Conservation (phyloP, 345 rosid species). For the Syzygium oleosum region DNA sequence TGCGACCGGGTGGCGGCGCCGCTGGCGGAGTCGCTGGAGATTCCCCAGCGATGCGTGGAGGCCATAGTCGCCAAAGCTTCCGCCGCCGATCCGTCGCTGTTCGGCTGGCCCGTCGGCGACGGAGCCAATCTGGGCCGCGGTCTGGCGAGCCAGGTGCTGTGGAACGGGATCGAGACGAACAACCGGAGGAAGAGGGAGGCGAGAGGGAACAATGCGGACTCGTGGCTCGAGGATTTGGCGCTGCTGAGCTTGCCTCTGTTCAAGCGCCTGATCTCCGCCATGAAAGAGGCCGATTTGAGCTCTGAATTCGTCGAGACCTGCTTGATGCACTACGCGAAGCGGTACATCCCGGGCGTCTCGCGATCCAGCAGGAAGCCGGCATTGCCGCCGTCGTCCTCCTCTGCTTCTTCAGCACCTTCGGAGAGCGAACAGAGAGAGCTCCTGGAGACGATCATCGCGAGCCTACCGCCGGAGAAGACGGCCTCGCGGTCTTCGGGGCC, state of each 20-base stretch:
- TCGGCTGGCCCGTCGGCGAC: conserved; percentile 91
- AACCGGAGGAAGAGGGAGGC: conserved; percentile 22
- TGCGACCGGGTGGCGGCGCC: conserved; percentile 49
- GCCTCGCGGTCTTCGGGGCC: conserved; percentile 32
- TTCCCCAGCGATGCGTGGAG: conserved; percentile 57
- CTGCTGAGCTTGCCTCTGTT: conserved; percentile 46
- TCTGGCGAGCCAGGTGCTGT: conserved; percentile 24
- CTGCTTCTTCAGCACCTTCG: conserved; percentile 29
- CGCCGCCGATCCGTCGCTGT: conserved; percentile 54
- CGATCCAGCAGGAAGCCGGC: conserved; percentile 65
- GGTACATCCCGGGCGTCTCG: conserved; percentile 69
- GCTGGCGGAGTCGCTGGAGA: conserved; percentile 46
- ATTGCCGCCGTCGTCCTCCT: conserved; percentile 26
- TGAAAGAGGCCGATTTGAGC: conserved; percentile 48
- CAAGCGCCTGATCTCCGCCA: conserved; percentile 44
- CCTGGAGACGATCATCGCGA: conserved; percentile 50
- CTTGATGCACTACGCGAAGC: conserved; percentile 68
- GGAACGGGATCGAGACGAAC: conserved; percentile 49
- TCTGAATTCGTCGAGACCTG: conserved; percentile 70
- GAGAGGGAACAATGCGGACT: conserved; percentile 24
- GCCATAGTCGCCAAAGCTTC: conserved; percentile 60
- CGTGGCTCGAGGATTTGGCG: conserved; percentile 74
- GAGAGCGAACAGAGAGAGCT: conserved; percentile 78
- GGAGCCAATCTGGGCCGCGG: conserved; percentile 4
- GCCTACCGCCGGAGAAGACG: conserved; percentile 50